Evolutionary conservation across 2,329 filamentous ascomycete genomes (phyloP), one percentile per base, ranked within the genome.

Genomic region (Paecilomyces niveus): DNA sequence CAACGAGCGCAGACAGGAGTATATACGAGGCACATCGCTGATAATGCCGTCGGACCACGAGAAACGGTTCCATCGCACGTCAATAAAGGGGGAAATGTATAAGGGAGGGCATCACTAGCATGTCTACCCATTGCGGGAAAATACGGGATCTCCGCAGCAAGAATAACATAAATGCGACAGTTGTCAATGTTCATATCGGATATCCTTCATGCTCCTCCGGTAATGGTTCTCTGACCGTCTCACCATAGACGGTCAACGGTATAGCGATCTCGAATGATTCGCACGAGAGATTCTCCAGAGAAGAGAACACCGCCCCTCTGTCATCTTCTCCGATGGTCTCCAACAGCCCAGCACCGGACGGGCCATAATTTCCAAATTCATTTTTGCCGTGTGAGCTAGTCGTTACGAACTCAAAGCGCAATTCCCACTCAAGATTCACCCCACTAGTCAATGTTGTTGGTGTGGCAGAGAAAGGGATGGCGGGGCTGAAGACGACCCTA

Each of bases 371-470:
- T 7, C 39, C 39, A 18, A 65, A 61, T 7, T 75, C 71, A 24
- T 68, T 65, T 8, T 78, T 76, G 39, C 71, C 67, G 32, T 73
- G 71, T 9, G 67, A 64, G 49, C 82, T 84, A 5, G 89, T 87
- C 5, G 93, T 93, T 26, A 96, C 92, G 74, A 99, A 99, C 74
- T 97, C 92, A 59, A 99, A 85, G 1, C 90, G 81, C 33, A 99
- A 79, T 71, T 89, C 89, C 94, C 94, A 99, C 64, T 91, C 89
- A 26, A 97, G 78, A 63, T 85, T 89, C 3, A 99, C 85, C 1
- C 92, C 92, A 61, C 86, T 96, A 0, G 94, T 99, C 53, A 95
- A 83, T 65, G 99, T 96, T 63, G 94, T 92, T 0, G 94, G 94
- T 0, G 92, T 96, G 0, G 90, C 92, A 13, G 82, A 82, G 18